A percentile compares a stretch with the other conserved stretches of the same genome.
Evolutionary conservation across 768 basidiomycete genomes (phyloP).

Genomic region (Omphalotus guepiniiformis): DNA sequence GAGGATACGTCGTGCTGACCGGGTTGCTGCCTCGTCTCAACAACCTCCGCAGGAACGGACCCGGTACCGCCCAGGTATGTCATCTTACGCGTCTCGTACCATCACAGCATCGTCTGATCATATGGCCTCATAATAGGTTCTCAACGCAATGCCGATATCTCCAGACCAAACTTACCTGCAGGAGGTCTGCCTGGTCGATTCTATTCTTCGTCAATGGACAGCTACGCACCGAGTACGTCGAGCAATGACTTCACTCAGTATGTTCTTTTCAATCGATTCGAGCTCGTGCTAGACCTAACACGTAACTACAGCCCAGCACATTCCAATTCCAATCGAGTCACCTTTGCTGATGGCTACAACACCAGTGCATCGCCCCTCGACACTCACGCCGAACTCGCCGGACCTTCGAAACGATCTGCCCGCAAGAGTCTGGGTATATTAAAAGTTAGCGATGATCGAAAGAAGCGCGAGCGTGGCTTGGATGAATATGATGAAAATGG

Average conservation of each 20-base stretch:
- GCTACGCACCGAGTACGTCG: constrained; percentile 5
- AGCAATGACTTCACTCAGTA: constrained; percentile 13
- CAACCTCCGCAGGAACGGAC: constrained; percentile 32
- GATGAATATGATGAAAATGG: constrained; percentile 40
- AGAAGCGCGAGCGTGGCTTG: constrained; percentile 38
- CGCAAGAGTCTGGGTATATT: constrained; percentile 25
- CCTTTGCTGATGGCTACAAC: constrained; percentile 36
- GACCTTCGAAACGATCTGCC: constrained; percentile 24
- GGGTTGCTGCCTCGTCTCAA: constrained; percentile 22
- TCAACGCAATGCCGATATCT: constrained; percentile 18
- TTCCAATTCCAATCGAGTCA: constrained; percentile 16
- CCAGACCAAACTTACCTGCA: constrained; percentile 14
- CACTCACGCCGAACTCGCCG: constrained; percentile 8
- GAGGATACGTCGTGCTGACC: constrained; percentile 24
- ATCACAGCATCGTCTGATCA: constrained; percentile 11
- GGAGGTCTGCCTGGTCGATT: constrained; percentile 20
- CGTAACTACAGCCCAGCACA: not conserved
- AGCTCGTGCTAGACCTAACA: not conserved
- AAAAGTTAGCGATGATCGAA: constrained; percentile 18
- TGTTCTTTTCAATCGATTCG: not conserved
- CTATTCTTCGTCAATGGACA: constrained; percentile 15
- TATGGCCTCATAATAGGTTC: constrained; percentile 24
- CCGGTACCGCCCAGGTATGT: constrained; percentile 44
- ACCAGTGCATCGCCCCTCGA: constrained; percentile 23
- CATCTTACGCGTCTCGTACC: constrained; percentile 15